phyloP scores from a whole-genome alignment of 169 alveolate species.

The Perkinsus marinus region DNA sequence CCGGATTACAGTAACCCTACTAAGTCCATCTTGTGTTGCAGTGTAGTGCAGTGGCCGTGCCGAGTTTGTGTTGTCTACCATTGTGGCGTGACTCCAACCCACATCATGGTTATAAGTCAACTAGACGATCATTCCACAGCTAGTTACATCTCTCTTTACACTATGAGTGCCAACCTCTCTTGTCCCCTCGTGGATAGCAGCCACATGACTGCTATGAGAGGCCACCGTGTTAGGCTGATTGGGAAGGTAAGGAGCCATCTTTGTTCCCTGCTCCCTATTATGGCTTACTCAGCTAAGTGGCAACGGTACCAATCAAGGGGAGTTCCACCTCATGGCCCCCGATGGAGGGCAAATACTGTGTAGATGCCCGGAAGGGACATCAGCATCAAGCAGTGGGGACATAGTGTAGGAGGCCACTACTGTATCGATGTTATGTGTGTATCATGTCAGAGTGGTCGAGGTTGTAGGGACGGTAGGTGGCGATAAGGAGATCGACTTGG shows the following conservation, averaged over 20 bases:
- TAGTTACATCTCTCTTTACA: not conserved
- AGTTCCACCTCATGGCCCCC: not conserved
- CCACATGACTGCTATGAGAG: not conserved
- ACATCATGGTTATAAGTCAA: too few relatives aligned
- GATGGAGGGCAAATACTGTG: not conserved
- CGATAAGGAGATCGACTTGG: not conserved
- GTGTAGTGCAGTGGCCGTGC: too few relatives aligned
- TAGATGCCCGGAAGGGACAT: not conserved
- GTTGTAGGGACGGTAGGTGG: not conserved
- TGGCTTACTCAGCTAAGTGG: not conserved
- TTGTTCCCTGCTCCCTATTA: not conserved
- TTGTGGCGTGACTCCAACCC: too few relatives aligned
- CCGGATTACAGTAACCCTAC: too few relatives aligned
- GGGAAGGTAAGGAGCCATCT: not conserved
- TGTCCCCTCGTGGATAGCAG: not conserved
- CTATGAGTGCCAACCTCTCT: not conserved
- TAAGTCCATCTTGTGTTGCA: too few relatives aligned
- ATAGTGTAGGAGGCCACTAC: not conserved
- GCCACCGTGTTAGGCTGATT: not conserved
- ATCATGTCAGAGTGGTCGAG: not conserved
- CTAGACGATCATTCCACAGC: too few relatives aligned
- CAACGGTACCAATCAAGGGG: not conserved
- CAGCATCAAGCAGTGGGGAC: not conserved
- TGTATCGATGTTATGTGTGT: not conserved
- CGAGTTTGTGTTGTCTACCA: too few relatives aligned